These are phyloP conservation scores for Alternaria ventricosa DNA, from an alignment of 2,329 filamentous ascomycete genomes.

Conservation along the genomic window DNA sequence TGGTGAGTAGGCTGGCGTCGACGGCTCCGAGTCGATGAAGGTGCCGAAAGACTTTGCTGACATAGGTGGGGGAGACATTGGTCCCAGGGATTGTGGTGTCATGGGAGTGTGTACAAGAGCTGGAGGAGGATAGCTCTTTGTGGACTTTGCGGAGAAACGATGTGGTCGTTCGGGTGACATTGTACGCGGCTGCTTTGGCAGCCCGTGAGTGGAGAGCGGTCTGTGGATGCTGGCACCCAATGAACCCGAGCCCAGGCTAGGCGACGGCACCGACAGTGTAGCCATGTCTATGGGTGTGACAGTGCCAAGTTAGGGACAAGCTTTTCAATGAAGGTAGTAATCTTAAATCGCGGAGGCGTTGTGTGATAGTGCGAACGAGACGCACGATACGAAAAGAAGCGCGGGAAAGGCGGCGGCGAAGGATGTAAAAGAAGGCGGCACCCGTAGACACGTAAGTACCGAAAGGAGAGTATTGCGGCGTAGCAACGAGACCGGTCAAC, in stretches of 20 bases:
- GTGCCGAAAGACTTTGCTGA: constrained; percentile 46
- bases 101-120: constrained; percentile 21
- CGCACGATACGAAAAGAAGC: constrained; percentile 10
- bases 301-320: constrained; percentile 12
- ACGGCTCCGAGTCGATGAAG: constrained; percentile 47
- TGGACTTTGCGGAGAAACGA: constrained; percentile 37
- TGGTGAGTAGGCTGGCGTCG: constrained; percentile 46
- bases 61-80: constrained; percentile 43
- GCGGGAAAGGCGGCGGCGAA: constrained; percentile 14
- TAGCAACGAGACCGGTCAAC: constrained; percentile 24
- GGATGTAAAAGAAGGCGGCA: constrained; percentile 18
- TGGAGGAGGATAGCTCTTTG: constrained; percentile 23
- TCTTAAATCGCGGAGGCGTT: constrained; percentile 3
- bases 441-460: constrained; percentile 9
- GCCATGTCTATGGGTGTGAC: constrained; percentile 20
- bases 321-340: not conserved
- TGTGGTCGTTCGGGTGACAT: constrained; percentile 37
- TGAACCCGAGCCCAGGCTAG: constrained; percentile 29
- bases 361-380: constrained; percentile 6
- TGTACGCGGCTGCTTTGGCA: constrained; percentile 41
- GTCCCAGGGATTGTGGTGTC: constrained; percentile 31
- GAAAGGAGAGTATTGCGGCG: constrained; percentile 15
- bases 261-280: constrained; percentile 33
- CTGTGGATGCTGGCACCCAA: constrained; percentile 28
- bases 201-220: constrained; percentile 41